Evolutionary conservation across 2,329 filamentous ascomycete species (phyloP).

Genomic region (Chaetomium globosum): DNA sequence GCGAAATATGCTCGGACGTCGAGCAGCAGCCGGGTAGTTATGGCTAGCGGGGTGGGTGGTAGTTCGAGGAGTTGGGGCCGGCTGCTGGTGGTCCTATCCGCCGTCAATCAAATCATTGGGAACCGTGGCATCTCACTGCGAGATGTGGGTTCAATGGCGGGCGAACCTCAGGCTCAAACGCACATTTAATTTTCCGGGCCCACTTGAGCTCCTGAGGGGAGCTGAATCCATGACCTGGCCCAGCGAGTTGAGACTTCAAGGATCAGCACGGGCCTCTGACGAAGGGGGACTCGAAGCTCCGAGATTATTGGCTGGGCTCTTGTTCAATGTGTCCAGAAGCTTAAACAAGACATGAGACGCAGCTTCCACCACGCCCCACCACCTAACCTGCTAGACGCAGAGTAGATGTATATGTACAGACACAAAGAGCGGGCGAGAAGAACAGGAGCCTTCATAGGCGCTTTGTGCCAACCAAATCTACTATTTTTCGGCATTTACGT

Average conservation of each 20-base stretch:
- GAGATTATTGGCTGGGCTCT: constrained; percentile 34
- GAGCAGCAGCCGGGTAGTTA: constrained; percentile 28
- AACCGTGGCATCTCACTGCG: constrained; percentile 39
- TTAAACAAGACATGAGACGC: constrained; percentile 13
- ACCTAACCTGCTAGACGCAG: background rate
- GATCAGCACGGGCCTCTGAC: constrained; percentile 25
- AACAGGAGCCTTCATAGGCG: background rate
- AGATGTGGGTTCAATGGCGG: constrained; percentile 33
- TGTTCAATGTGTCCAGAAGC: constrained; percentile 37
- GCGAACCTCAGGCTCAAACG: constrained; percentile 35
- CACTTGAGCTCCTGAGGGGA: constrained; percentile 20
- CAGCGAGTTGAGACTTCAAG: background rate
- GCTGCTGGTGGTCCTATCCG: constrained; percentile 27
- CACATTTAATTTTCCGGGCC: constrained; percentile 40
- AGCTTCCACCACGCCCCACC: constrained; percentile 22
- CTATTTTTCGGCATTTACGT: background rate
- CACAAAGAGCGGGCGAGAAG: background rate
- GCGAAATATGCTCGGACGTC: constrained; percentile 10
- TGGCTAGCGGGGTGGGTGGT: constrained; percentile 24
- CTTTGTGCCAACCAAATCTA: background rate
- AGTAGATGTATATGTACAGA: background rate
- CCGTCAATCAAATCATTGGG: constrained; percentile 38
- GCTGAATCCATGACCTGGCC: background rate
- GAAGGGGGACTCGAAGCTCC: constrained; percentile 6
- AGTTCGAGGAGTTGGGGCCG: constrained; percentile 30